A percentile compares a stretch with the other conserved stretches of the same genome.
These are phyloP conservation scores for Eucalyptus sp. DNA, from an alignment of 345 rosid genomes.

Conservation along the genomic window DNA sequence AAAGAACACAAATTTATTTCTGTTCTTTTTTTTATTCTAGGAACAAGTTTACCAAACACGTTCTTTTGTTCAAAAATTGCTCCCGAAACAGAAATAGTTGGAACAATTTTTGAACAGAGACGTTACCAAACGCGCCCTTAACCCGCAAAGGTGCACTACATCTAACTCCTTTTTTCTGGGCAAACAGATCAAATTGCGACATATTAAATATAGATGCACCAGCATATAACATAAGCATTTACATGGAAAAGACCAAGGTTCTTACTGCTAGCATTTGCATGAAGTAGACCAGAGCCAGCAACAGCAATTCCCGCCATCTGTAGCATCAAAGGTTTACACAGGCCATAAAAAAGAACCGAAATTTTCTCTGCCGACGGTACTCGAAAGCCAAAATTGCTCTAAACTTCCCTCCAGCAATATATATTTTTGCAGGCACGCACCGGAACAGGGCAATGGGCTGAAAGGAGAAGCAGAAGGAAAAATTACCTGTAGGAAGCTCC, in stretches of 20 bases:
- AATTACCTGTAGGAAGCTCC: neutral
- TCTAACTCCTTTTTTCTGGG: neutral
- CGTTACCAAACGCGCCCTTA: neutral
- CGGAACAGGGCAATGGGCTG: neutral
- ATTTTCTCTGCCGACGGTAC: neutral
- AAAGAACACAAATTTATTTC: too few relatives aligned
- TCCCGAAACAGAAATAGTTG: too few relatives aligned
- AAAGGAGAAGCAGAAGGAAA: neutral
- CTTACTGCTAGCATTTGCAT: neutral
- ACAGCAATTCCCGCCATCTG: neutral
- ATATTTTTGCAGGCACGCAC: neutral
- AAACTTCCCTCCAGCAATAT: neutral
- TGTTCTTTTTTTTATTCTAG: too few relatives aligned
- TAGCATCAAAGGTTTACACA: neutral
- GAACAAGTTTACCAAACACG: too few relatives aligned
- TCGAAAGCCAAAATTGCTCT: neutral
- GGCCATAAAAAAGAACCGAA: neutral
- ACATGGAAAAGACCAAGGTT: neutral
- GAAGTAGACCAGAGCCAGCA: neutral
- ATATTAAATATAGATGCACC: neutral
- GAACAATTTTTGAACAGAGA: too few relatives aligned
- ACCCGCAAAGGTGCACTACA: neutral
- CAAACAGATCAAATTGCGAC: neutral
- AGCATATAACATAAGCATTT: neutral
- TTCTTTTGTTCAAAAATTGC: too few relatives aligned